Conservation (phyloP, 2,329 filamentous ascomycete genomes). For the Pestalotiopsis sp. region DNA sequence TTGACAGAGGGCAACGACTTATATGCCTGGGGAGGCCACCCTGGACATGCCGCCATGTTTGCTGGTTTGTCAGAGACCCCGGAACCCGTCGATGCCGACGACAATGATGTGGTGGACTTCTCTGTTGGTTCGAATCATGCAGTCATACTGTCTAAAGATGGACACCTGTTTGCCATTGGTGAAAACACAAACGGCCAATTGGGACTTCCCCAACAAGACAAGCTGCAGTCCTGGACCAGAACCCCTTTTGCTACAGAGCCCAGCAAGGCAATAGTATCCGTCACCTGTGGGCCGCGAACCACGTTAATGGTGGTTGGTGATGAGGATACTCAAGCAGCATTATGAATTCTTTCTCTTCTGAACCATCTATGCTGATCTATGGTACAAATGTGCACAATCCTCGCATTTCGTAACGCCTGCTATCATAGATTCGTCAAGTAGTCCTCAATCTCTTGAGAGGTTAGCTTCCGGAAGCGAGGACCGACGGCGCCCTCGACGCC, state of each 20-base stretch:
- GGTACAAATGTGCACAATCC: constrained; percentile 43
- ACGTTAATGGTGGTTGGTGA: constrained; percentile 50
- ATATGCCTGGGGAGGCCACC: constrained; percentile 63
- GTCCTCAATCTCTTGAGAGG: constrained; percentile 97
- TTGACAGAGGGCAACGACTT: constrained; percentile 60
- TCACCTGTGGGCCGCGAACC: constrained; percentile 51
- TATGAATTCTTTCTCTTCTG: constrained; percentile 32
- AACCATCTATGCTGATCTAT: constrained; percentile 49
- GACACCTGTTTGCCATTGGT: constrained; percentile 58
- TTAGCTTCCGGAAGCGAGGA: constrained; percentile 91
- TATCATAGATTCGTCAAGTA: constrained; percentile 95
- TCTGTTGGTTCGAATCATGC: constrained; percentile 62
- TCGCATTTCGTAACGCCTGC: constrained; percentile 25
- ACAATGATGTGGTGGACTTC: constrained; percentile 58
- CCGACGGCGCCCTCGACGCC: constrained; percentile 84
- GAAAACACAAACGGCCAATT: constrained; percentile 63
- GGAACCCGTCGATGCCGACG: constrained; percentile 48
- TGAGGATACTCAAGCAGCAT: constrained; percentile 21
- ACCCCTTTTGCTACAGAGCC: constrained; percentile 30
- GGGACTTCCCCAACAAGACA: constrained; percentile 41
- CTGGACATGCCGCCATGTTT: constrained; percentile 35
- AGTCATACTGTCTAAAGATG: constrained; percentile 53
- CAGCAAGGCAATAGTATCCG: constrained; percentile 37
- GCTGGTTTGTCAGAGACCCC: constrained; percentile 36
- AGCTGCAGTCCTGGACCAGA: constrained; percentile 37